Percentiles rank a stretch among this genome's conserved stretches.
These are phyloP conservation scores for Phalaenopsis aphrodite DNA, from an alignment of 106 monocot species.

Conservation along the genomic window DNA sequence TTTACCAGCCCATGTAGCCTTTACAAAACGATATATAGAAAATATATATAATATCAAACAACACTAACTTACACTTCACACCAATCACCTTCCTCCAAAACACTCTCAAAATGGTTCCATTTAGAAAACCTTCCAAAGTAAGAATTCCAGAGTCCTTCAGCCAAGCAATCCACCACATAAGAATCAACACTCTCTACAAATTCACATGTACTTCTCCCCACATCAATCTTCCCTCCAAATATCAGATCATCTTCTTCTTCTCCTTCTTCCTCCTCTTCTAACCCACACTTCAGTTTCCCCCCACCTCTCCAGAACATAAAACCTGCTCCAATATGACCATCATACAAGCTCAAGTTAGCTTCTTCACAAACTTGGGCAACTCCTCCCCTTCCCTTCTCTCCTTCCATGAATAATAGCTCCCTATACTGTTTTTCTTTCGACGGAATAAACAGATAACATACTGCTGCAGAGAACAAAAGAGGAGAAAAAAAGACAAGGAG, in stretches of 20 bases:
- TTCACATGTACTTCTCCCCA: not conserved
- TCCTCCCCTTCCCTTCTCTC: slow-evolving; percentile 12
- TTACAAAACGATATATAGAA: too few relatives aligned
- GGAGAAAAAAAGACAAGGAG: slow-evolving; percentile 24
- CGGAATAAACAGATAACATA: slow-evolving; percentile 15
- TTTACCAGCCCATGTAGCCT: too few relatives aligned
- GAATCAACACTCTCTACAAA: slow-evolving; percentile 20
- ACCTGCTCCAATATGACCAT: slow-evolving; percentile 12
- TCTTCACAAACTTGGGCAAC: slow-evolving; percentile 22
- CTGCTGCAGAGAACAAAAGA: slow-evolving; percentile 23
- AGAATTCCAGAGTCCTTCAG: slow-evolving; percentile 45
- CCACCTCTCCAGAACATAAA: slow-evolving; percentile 20
- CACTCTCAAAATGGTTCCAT: slow-evolving; percentile 14
- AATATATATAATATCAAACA: too few relatives aligned
- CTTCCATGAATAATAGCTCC: slow-evolving; percentile 14
- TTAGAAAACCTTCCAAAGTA: slow-evolving; percentile 47
- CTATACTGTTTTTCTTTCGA: slow-evolving; percentile 19
- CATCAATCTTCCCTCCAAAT: slow-evolving; percentile 20
- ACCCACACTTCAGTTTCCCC: not conserved
- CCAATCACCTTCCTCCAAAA: too few relatives aligned
- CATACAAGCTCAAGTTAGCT: slow-evolving; percentile 23
- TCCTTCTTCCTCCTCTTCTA: slow-evolving; percentile 11
- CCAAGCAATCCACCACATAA: slow-evolving; percentile 28
- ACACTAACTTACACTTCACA: too few relatives aligned
- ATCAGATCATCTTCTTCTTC: slow-evolving; percentile 12